Conservation (phyloP, 2,329 filamentous ascomycete genomes). For the Fusarium nematophilum region DNA sequence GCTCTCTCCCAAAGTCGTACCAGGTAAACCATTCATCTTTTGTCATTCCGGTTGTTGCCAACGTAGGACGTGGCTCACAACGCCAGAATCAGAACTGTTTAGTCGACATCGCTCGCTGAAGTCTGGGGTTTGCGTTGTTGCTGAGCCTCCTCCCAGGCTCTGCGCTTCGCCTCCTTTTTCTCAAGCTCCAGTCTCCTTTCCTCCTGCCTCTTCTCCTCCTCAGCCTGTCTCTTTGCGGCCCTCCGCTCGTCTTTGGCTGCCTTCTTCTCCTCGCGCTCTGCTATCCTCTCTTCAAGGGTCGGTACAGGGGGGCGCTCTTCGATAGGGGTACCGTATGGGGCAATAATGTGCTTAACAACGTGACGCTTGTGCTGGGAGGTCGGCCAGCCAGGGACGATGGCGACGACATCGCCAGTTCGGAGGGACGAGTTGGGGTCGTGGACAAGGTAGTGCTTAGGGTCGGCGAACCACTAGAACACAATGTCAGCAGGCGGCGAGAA, state of each 20-base stretch:
- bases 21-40: conserved; percentile 3
- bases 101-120: conserved; percentile 26
- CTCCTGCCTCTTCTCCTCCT: conserved; percentile 40
- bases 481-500: not conserved
- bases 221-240: conserved; percentile 47
- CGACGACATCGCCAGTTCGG: conserved; percentile 78
- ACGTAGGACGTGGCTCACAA: conserved; percentile 8
- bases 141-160: conserved; percentile 38
- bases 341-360: conserved; percentile 79
- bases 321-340: conserved; percentile 72
- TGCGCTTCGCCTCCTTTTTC: conserved; percentile 40
- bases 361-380: conserved; percentile 76
- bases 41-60: not conserved
- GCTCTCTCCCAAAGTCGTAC: not conserved
- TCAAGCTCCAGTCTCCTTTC: conserved; percentile 42
- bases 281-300: conserved; percentile 70
- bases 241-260: conserved; percentile 67
- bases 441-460: conserved; percentile 74
- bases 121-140: conserved; percentile 32
- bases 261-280: conserved; percentile 64
- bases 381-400: conserved; percentile 74
- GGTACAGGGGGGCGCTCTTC: conserved; percentile 74
- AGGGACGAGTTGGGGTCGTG: conserved; percentile 83
- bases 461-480: conserved; percentile 65
- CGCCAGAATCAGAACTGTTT: conserved; percentile 2